Evolutionary conservation across 495 filamentous ascomycete species (phyloP).

Genomic region (Lophiostoma macrostomum): DNA sequence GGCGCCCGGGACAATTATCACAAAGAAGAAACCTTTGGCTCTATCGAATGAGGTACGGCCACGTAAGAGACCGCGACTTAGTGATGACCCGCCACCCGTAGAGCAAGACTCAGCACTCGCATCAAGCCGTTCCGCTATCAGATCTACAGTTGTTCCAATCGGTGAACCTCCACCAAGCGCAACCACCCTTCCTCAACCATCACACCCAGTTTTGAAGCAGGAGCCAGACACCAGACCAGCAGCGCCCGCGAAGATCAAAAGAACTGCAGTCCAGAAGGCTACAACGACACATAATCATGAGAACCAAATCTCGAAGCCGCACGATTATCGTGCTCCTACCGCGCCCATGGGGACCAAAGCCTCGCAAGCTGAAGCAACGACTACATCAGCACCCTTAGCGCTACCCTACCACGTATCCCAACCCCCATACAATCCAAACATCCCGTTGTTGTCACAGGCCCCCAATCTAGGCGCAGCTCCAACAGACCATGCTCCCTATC

Average conservation of each 20-base stretch:
- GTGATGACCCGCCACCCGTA: not conserved
- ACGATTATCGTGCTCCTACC: not conserved
- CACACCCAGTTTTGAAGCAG: not conserved
- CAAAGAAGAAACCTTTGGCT: not conserved
- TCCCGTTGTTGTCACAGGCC: too few relatives aligned
- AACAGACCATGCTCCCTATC: too few relatives aligned
- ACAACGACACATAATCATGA: not conserved
- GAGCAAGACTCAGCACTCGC: not conserved
- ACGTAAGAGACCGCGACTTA: constrained; percentile 3
- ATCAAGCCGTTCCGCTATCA: not conserved
- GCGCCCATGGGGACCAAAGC: not conserved
- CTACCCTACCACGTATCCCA: not conserved
- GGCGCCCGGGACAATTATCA: not conserved
- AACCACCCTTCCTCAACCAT: not conserved
- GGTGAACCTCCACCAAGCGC: too few relatives aligned
- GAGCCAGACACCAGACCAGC: not conserved
- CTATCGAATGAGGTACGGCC: not conserved
- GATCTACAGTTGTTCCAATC: not conserved
- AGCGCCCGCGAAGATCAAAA: not conserved
- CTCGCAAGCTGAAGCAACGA: not conserved
- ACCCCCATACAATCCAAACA: not conserved
- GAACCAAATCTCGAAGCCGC: not conserved
- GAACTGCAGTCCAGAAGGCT: not conserved
- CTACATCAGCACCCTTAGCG: not conserved
- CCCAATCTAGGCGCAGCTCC: too few relatives aligned